phyloP scores from a whole-genome alignment of 139 green algal species.

The Asterochloris erici region DNA sequence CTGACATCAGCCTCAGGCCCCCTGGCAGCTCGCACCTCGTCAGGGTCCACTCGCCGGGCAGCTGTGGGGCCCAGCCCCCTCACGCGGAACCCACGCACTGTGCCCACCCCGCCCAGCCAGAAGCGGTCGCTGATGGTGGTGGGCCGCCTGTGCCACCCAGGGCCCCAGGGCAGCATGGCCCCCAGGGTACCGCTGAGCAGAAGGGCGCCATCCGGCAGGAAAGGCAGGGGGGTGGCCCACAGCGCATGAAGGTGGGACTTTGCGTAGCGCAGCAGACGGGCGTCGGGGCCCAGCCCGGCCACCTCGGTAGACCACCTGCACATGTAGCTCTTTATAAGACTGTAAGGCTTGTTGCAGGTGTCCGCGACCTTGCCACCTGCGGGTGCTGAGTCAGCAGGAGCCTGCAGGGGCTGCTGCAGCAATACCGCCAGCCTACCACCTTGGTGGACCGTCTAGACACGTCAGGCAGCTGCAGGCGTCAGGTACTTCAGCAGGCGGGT shows the following conservation, averaged over 20 bases:
- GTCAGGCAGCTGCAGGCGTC: no score
- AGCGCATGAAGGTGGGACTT: conserved; percentile 36
- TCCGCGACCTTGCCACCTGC: no score
- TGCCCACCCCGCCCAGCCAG: conserved; percentile 62
- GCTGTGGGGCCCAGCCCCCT: conserved; percentile 53
- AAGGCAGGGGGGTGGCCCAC: conserved; percentile 16
- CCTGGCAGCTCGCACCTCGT: not conserved
- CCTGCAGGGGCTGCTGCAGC: no score
- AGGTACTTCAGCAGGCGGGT: conserved; percentile 37
- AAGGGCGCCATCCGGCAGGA: conserved; percentile 9
- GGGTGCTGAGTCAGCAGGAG: no score
- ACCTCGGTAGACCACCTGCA: conserved; percentile 45
- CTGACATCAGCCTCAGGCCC: not conserved
- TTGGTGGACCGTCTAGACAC: no score
- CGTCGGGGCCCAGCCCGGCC: conserved; percentile 42
- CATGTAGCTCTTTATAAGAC: not conserved
- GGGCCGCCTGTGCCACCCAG: not conserved
- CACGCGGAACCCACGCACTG: conserved; percentile 63
- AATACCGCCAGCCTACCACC: no score
- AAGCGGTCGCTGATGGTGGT: conserved; percentile 66
- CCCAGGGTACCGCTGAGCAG: conserved; percentile 28
- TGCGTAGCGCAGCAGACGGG: conserved; percentile 40
- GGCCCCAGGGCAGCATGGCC: conserved; percentile 54
- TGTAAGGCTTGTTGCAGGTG: no score
- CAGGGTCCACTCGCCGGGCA: conserved; percentile 24